A percentile compares a stretch with the other conserved stretches of the same genome.
Conservation (phyloP, 2,329 filamentous ascomycete species). For the Reticulascus tulasneorum region DNA sequence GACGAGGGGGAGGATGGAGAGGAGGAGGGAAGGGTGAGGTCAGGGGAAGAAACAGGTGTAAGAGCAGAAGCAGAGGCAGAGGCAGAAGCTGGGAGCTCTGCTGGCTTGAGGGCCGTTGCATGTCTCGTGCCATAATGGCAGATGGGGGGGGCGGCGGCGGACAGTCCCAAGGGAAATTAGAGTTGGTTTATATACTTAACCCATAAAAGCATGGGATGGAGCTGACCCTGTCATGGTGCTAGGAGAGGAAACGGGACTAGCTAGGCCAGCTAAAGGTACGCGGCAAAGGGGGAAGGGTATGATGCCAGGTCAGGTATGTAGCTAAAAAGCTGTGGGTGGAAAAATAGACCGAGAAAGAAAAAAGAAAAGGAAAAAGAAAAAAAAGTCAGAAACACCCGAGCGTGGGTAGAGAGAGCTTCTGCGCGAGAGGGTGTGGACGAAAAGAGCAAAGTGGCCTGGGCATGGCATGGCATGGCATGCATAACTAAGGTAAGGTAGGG, state of each 20-base stretch:
- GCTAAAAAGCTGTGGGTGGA: slow-evolving; percentile 5
- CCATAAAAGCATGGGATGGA: slow-evolving; percentile 19
- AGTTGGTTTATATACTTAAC: slow-evolving; percentile 35
- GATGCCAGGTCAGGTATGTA: not conserved
- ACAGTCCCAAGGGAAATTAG: slow-evolving; percentile 26
- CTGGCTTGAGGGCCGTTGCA: slow-evolving; percentile 33
- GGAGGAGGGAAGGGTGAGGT: slow-evolving; percentile 12
- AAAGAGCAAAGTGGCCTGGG: too few relatives aligned
- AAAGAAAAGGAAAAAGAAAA: too few relatives aligned
- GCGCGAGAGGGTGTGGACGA: too few relatives aligned
- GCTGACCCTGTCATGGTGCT: slow-evolving; percentile 12
- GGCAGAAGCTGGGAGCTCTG: slow-evolving; percentile 22
- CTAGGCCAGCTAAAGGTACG: not conserved
- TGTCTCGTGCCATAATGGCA: slow-evolving; percentile 38
- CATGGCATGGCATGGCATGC: too few relatives aligned
- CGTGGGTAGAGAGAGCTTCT: too few relatives aligned
- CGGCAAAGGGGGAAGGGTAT: not conserved
- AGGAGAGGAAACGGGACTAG: slow-evolving; percentile 5
- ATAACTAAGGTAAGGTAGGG: too few relatives aligned
- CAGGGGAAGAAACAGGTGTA: slow-evolving; percentile 7
- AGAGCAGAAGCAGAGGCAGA: slow-evolving; percentile 13
- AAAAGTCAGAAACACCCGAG: too few relatives aligned
- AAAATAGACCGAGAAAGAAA: not conserved
- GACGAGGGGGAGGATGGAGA: slow-evolving; percentile 3
- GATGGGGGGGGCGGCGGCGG: slow-evolving; percentile 26